phyloP scores from a whole-genome alignment of 768 basidiomycete genomes.

The Paxillus ammoniavirescens region DNA sequence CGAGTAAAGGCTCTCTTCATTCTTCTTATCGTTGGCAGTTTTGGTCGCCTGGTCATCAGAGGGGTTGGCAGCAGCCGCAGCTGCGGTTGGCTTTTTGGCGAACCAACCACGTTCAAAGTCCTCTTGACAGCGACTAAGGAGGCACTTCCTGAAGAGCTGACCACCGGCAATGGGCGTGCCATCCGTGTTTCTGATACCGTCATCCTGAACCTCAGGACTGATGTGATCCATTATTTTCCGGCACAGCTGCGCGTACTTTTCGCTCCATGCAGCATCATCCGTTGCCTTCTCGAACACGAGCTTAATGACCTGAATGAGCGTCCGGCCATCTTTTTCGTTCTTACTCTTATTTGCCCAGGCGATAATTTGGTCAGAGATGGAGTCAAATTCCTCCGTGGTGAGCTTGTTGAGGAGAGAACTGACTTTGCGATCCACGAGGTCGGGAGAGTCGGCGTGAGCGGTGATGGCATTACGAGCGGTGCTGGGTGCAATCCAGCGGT shows the following conservation, averaged over 20 bases:
- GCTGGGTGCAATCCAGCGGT: constrained; percentile 72
- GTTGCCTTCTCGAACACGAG: constrained; percentile 98
- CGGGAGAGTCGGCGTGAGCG: constrained; percentile 66
- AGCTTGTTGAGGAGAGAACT: constrained; percentile 91
- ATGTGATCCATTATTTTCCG: constrained; percentile 95
- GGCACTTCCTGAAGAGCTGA: constrained; percentile 93
- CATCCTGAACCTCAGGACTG: constrained; percentile 83
- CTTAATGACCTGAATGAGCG: constrained; percentile 93
- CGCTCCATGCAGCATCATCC: constrained; percentile 92
- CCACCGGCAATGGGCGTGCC: constrained; percentile 92
- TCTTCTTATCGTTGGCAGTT: constrained; percentile 60
- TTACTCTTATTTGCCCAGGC: constrained; percentile 92
- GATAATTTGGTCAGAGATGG: constrained; percentile 94
- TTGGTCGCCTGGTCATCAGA: constrained; percentile 78
- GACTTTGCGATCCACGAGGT: constrained; percentile 91
- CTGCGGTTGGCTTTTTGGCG: constrained; percentile 81
- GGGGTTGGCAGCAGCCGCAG: constrained; percentile 82
- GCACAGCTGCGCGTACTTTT: constrained; percentile 96
- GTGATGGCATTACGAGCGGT: constrained; percentile 40
- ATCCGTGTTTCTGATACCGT: constrained; percentile 75
- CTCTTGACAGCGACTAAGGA: constrained; percentile 94
- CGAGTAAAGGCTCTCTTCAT: constrained; percentile 73
- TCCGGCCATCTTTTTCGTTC: constrained; percentile 89
- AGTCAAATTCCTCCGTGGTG: constrained; percentile 94
- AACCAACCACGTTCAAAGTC: constrained; percentile 98